A percentile compares a stretch with the other conserved stretches of the same genome.
phyloP scores from a whole-genome alignment of 1,284 basidiomycete genomes.

The Melampsora larici-populina region DNA sequence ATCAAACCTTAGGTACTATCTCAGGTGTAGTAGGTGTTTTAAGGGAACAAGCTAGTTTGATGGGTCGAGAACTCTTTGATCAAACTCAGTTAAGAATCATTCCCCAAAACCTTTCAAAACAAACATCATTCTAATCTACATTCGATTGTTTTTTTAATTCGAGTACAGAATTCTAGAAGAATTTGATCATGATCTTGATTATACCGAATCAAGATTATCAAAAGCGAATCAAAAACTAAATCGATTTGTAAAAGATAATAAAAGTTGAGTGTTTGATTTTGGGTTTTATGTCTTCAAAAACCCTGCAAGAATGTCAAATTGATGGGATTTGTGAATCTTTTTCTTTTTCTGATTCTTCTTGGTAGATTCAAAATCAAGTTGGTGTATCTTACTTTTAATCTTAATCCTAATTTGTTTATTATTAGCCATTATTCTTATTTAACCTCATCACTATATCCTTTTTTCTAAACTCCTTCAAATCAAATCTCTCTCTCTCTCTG shows the following conservation, averaged over 20 bases:
- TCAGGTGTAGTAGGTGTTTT: conserved; percentile 75
- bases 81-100: conserved; percentile 82
- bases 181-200: conserved; percentile 70
- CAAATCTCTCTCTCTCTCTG: neutral
- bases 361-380: conserved; percentile 40
- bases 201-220: conserved; percentile 66
- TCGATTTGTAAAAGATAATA: conserved; percentile 75
- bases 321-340: neutral
- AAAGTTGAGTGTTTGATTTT: conserved; percentile 66
- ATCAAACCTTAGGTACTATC: conserved; percentile 76
- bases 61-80: conserved; percentile 80
- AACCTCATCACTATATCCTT: neutral
- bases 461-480: neutral
- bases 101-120: no score
- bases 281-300: no score
- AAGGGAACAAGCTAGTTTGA: conserved; percentile 79
- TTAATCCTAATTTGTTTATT: conserved; percentile 26
- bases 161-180: conserved; percentile 73
- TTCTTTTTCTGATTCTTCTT: neutral
- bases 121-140: no score
- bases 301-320: no score
- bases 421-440: conserved; percentile 31
- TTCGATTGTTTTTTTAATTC: neutral
- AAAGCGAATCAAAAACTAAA: conserved; percentile 70
- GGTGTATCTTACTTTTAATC: conserved; percentile 34